These are phyloP conservation scores for Chlorociboria aeruginascens DNA, from an alignment of 495 filamentous ascomycete species.

Conservation along the genomic window DNA sequence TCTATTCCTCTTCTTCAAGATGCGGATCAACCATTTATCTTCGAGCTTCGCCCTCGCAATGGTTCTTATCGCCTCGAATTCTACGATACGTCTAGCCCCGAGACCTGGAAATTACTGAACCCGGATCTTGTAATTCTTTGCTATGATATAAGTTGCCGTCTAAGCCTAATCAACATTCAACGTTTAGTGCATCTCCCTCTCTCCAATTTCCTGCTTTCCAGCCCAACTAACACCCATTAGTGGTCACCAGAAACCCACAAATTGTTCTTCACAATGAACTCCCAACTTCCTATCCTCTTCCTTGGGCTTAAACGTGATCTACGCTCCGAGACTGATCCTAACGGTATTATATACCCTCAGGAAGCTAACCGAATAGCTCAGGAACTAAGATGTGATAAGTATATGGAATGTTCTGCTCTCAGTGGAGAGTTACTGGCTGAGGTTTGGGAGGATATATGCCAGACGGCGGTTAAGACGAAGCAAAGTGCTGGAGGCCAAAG, in stretches of 20 bases:
- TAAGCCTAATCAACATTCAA: constrained; percentile 50
- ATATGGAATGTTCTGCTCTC: constrained; percentile 80
- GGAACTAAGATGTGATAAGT: constrained; percentile 72
- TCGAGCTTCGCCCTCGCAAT: constrained; percentile 57
- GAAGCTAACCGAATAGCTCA: constrained; percentile 66
- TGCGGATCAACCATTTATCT: constrained; percentile 72
- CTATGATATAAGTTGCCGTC: constrained; percentile 64
- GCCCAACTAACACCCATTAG: constrained; percentile 21
- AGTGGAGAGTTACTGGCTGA: constrained; percentile 70
- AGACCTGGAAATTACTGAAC: constrained; percentile 58
- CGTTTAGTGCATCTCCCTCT: constrained; percentile 28
- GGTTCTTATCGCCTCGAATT: constrained; percentile 62
- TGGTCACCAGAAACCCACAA: constrained; percentile 59
- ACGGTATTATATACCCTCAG: constrained; percentile 59
- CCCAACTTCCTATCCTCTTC: constrained; percentile 54
- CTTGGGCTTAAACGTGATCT: constrained; percentile 77
- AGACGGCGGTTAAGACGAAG: constrained; percentile 51
- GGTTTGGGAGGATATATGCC: constrained; percentile 67
- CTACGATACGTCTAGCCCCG: constrained; percentile 66
- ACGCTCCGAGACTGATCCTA: constrained; percentile 47
- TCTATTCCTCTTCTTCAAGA: constrained; percentile 52
- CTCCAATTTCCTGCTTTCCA: not conserved
- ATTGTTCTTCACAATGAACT: constrained; percentile 44
- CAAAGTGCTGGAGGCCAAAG: constrained; percentile 32
- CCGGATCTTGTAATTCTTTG: constrained; percentile 70